Conservation (phyloP, 2,329 filamentous ascomycete species). For the Exophiala sp. region DNA sequence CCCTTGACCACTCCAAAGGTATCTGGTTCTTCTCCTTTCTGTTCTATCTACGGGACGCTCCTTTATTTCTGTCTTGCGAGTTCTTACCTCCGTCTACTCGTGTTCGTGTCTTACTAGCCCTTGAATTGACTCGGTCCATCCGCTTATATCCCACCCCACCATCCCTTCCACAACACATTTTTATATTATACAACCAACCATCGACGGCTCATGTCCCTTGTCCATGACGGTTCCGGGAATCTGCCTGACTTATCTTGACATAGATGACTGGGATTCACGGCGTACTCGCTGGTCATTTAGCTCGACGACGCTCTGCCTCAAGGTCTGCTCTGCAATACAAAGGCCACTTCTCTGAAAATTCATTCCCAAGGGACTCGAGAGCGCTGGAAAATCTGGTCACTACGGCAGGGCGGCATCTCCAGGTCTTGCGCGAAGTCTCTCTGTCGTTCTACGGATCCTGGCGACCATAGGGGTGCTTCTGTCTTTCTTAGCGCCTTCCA, state of each 20-base stretch:
- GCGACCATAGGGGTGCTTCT: slow-evolving; percentile 5
- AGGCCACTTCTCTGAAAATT: background rate
- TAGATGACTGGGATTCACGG: slow-evolving; percentile 8
- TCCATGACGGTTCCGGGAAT: background rate
- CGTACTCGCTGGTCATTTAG: slow-evolving; percentile 2
- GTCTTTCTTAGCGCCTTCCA: background rate
- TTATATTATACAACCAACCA: slow-evolving; percentile 8
- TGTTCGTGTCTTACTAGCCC: slow-evolving; percentile 14
- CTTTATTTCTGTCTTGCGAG: slow-evolving; percentile 20
- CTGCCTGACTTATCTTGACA: background rate
- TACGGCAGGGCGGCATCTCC: slow-evolving; percentile 6
- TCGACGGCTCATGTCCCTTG: no score
- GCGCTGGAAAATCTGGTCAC: background rate
- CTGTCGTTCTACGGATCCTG: background rate
- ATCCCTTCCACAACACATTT: slow-evolving; percentile 10
- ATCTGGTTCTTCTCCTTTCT: slow-evolving; percentile 20
- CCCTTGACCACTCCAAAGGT: slow-evolving; percentile 16
- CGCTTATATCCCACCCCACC: slow-evolving; percentile 17
- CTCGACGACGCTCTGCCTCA: slow-evolving; percentile 7
- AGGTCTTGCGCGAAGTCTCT: slow-evolving; percentile 2
- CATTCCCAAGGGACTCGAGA: background rate
- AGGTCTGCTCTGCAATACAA: background rate
- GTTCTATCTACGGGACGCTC: slow-evolving; percentile 19
- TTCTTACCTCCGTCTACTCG: slow-evolving; percentile 17
- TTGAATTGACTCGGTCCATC: slow-evolving; percentile 5